Conservation (phyloP, 2,329 filamentous ascomycete species). For the Colletotrichum sp. region DNA sequence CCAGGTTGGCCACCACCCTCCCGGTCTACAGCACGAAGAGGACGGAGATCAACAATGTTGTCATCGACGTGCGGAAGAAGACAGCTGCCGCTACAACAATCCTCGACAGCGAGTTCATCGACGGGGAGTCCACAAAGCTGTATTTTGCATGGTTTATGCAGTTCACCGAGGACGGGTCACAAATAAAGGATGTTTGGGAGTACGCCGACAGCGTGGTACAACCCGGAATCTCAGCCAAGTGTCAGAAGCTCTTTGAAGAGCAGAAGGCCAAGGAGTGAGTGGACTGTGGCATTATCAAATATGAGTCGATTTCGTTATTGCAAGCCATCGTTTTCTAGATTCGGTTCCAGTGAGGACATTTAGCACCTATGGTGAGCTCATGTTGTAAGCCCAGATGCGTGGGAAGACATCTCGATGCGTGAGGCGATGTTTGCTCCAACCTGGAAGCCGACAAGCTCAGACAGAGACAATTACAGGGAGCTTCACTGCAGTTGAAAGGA, state of each 20-base stretch:
- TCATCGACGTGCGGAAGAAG: neutral
- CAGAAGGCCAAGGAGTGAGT: neutral
- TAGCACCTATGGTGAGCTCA: fast-evolving
- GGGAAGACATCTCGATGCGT: neutral
- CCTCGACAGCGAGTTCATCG: neutral
- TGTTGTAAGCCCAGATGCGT: neutral
- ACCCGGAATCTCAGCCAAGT: neutral
- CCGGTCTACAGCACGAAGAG: neutral
- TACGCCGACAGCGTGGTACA: neutral
- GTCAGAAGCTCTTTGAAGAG: neutral
- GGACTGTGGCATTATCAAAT: neutral
- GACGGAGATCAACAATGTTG: neutral
- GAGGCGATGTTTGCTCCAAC: neutral
- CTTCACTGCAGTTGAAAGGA: neutral
- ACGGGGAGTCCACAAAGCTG: neutral
- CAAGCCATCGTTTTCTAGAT: fast-evolving
- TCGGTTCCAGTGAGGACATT: neutral
- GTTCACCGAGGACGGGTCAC: neutral
- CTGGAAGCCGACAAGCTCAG: neutral
- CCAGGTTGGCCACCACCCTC: neutral
- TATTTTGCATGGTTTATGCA: neutral
- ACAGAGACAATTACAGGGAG: neutral
- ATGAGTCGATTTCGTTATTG: neutral
- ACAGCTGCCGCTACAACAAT: neutral
- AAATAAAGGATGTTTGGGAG: neutral